phyloP scores from a whole-genome alignment of 2,329 filamentous ascomycete genomes.

The Aureobasidium sp. region DNA sequence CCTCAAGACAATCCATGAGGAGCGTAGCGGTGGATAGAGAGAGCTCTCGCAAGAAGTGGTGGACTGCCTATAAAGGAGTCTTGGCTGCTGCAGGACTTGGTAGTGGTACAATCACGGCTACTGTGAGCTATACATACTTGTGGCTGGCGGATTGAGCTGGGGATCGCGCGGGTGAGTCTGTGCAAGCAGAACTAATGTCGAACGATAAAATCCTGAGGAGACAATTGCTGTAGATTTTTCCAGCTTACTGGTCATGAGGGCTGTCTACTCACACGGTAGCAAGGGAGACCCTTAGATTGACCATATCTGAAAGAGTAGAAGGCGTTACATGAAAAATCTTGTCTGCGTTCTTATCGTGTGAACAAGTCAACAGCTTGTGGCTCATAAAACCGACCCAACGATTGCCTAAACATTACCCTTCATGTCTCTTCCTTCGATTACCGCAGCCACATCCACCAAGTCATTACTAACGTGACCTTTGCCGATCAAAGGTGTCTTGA shows the following conservation, averaged over 20 bases:
- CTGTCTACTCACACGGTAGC: too few relatives aligned
- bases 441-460: not conserved
- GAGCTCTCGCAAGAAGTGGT: not conserved
- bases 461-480: conserved; percentile 1
- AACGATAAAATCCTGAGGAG: not conserved
- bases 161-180: not conserved
- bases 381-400: not conserved
- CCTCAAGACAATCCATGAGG: not conserved
- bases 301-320: too few relatives aligned
- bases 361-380: too few relatives aligned
- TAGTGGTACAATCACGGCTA: not conserved
- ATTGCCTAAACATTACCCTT: not conserved
- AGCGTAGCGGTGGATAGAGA: not conserved
- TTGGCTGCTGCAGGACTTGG: not conserved
- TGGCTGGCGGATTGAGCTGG: not conserved
- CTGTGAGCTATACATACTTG: not conserved
- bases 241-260: too few relatives aligned
- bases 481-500: conserved; percentile 1
- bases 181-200: not conserved
- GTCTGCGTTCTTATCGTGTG: too few relatives aligned
- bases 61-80: not conserved
- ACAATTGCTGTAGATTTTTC: not conserved
- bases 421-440: conserved; percentile 3
- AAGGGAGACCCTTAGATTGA: too few relatives aligned
- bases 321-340: too few relatives aligned